Percentiles rank a stretch among this genome's conserved stretches.
Conservation (phyloP, 2,329 filamentous ascomycete species). For the Juglanconis oblonga region DNA sequence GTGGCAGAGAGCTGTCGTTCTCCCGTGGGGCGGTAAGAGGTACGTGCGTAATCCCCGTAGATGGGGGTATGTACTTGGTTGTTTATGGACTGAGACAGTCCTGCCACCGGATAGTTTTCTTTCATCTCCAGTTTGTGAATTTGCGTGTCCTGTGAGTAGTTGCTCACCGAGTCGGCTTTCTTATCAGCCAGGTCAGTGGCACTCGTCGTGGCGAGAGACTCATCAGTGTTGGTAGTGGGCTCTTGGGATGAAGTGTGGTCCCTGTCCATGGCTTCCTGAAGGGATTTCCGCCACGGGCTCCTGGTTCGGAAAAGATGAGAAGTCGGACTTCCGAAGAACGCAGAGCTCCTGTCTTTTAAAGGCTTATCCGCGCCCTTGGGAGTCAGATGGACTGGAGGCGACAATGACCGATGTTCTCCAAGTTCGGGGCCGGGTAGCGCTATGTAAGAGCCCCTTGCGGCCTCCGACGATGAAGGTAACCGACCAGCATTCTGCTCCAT, state of each 20-base stretch:
- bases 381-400: conserved; percentile 2
- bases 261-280: conserved; percentile 44
- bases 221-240: background rate
- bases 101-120: conserved; percentile 5
- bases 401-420: background rate
- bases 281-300: conserved; percentile 53
- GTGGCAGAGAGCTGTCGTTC: conserved; percentile 38
- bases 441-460: background rate
- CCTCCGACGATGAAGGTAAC: background rate
- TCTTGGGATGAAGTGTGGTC: background rate
- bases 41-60: conserved; percentile 24
- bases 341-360: conserved; percentile 37
- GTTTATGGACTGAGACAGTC: background rate
- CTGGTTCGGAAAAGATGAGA: conserved; percentile 51
- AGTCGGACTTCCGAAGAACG: conserved; percentile 50
- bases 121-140: conserved; percentile 12
- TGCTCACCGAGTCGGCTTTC: conserved; percentile 43
- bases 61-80: conserved; percentile 23
- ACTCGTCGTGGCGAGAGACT: background rate
- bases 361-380: conserved; percentile 1
- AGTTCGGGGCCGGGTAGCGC: background rate
- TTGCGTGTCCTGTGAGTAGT: conserved; percentile 42
- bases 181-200: conserved; percentile 37
- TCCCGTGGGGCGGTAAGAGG: conserved; percentile 26
- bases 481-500: background rate